Percentiles rank a stretch among this genome's conserved stretches.
phyloP scores from a whole-genome alignment of 139 green algal genomes.

The Volvox africanus region DNA sequence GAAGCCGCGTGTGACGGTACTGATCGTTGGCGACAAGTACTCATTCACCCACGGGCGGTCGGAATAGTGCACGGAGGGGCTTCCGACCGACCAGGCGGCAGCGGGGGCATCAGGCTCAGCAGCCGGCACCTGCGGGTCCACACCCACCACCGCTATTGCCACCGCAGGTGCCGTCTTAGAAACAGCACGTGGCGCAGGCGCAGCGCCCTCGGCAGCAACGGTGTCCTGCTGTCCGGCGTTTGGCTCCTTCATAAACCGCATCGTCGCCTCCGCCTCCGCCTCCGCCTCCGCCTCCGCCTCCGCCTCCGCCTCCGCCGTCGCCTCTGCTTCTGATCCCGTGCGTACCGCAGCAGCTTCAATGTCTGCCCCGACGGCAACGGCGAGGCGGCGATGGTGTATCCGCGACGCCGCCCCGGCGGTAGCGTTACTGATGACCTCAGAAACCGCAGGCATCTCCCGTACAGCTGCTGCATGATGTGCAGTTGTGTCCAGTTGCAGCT shows the following conservation, averaged over 20 bases:
- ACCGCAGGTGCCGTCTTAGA: neutral
- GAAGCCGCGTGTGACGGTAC: neutral
- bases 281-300: neutral
- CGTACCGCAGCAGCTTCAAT: neutral
- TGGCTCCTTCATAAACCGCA: neutral
- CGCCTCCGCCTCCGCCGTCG: neutral
- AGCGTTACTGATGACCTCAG: conserved; percentile 15
- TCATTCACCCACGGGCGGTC: neutral
- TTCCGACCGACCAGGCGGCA: neutral
- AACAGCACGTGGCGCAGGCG: neutral
- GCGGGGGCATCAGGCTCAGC: neutral
- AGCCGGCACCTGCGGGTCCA: neutral
- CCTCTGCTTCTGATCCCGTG: neutral
- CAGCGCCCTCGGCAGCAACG: no score
- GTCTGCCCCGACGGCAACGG: neutral
- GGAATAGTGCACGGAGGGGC: neutral
- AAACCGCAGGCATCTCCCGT: neutral
- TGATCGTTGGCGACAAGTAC: conserved; percentile 13
- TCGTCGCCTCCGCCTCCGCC: neutral
- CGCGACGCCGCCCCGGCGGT: neutral
- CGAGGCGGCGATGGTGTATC: neutral
- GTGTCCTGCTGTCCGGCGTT: no score
- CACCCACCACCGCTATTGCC: neutral
- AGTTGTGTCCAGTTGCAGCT: neutral
- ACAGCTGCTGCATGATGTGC: neutral